Evolutionary conservation across 1,139 yeast species (phyloP).

Genomic region (Candida neerlandica): DNA sequence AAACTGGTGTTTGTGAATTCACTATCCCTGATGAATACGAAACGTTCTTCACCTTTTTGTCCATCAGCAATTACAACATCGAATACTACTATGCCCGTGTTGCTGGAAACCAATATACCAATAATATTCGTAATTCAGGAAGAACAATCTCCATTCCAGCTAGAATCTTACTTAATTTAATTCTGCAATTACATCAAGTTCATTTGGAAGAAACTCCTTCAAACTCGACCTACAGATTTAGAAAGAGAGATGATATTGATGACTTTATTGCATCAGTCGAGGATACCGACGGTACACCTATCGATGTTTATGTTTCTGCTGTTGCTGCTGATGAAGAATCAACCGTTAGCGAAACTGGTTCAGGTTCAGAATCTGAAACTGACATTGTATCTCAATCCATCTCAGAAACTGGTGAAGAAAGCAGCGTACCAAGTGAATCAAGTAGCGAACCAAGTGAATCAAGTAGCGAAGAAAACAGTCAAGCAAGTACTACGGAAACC

Average conservation of each 20-base stretch:
- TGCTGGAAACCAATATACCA: conserved; percentile 29
- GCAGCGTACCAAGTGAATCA: conserved; percentile 25
- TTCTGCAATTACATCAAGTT: conserved; percentile 33
- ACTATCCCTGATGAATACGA: conserved; percentile 34
- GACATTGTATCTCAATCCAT: conserved; percentile 27
- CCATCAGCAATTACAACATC: conserved; percentile 36
- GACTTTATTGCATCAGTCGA: conserved; percentile 35
- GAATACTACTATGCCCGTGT: conserved; percentile 41
- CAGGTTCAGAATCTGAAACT: conserved; percentile 24
- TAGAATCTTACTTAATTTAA: conserved; percentile 24
- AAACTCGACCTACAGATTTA: conserved; percentile 45
- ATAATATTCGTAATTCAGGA: conserved; percentile 41
- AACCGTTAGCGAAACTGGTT: conserved; percentile 19
- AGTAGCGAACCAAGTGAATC: conserved; percentile 16
- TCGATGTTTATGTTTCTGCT: conserved; percentile 17
- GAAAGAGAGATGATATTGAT: conserved; percentile 38
- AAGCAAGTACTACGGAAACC: not conserved
- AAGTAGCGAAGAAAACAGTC: not conserved
- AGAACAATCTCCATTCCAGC: conserved; percentile 39
- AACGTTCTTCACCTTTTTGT: conserved; percentile 28
- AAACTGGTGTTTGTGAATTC: conserved; percentile 46
- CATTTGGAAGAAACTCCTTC: conserved; percentile 32
- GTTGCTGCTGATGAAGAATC: conserved; percentile 18
- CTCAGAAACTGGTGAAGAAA: conserved; percentile 5
- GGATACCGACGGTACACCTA: conserved; percentile 30